Evolutionary conservation across 2,329 filamentous ascomycete species (phyloP).

Genomic region (Podosphaera xanthii): DNA sequence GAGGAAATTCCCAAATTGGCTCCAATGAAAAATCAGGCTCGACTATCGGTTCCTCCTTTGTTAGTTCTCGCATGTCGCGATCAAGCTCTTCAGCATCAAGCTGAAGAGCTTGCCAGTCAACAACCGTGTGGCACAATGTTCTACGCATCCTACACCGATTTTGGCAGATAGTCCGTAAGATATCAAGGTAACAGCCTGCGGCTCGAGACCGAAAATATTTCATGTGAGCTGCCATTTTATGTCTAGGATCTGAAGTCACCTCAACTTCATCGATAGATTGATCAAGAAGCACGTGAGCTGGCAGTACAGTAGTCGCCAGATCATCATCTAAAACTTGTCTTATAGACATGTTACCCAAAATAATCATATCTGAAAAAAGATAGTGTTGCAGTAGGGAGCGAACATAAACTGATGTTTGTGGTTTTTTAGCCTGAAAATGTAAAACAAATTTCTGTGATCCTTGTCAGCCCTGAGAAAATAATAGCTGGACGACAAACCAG

Average conservation of each 20-base stretch:
- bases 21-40: slow-evolving; percentile 26
- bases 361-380: slow-evolving; percentile 48
- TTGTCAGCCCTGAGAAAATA: slow-evolving; percentile 2
- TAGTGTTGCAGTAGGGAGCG: slow-evolving; percentile 58
- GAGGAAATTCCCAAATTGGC: slow-evolving; percentile 40
- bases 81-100: slow-evolving; percentile 61
- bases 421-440: slow-evolving; percentile 54
- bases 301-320: slow-evolving; percentile 53
- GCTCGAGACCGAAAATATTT: slow-evolving; percentile 40
- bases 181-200: slow-evolving; percentile 54
- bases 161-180: slow-evolving; percentile 66
- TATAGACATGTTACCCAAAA: slow-evolving; percentile 44
- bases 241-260: slow-evolving; percentile 46
- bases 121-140: slow-evolving; percentile 63
- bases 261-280: slow-evolving; percentile 57
- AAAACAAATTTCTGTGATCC: slow-evolving; percentile 41
- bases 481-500: slow-evolving; percentile 26
- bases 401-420: slow-evolving; percentile 64
- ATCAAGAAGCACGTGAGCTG: slow-evolving; percentile 47
- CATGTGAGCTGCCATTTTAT: slow-evolving; percentile 50
- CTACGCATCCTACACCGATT: slow-evolving; percentile 79
- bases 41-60: slow-evolving; percentile 35
- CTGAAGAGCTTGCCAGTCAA: slow-evolving; percentile 69
- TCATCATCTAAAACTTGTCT: slow-evolving; percentile 62
- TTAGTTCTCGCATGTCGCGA: slow-evolving; percentile 35